A percentile compares a stretch with the other conserved stretches of the same genome.
Conservation (phyloP, 768 basidiomycete genomes). For the Leccinum incarnatum region DNA sequence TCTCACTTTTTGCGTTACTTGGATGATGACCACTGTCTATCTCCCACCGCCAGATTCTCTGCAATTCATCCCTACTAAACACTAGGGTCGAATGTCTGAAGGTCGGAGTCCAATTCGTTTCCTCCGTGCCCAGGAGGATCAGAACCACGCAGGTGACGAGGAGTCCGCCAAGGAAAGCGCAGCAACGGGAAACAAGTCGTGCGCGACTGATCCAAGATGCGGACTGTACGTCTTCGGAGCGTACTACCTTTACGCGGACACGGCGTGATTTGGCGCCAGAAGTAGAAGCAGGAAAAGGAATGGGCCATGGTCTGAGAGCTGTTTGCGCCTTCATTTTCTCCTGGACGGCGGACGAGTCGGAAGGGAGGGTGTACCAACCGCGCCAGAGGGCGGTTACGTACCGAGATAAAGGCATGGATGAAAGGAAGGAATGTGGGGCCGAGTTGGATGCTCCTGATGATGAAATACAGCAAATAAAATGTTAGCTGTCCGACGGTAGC, state of each 20-base stretch:
- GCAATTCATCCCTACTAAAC: conserved; percentile 66
- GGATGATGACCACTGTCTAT: conserved; percentile 88
- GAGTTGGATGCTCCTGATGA: background rate
- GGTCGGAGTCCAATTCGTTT: conserved; percentile 37
- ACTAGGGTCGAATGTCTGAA: conserved; percentile 64
- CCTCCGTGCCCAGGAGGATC: conserved; percentile 43
- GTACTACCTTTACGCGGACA: conserved; percentile 57
- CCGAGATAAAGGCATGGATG: conserved; percentile 6
- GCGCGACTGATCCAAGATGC: conserved; percentile 50
- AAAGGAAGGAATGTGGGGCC: background rate
- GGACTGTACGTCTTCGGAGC: conserved; percentile 39
- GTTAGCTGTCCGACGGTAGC: background rate
- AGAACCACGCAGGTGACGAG: conserved; percentile 45
- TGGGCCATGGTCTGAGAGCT: conserved; percentile 45
- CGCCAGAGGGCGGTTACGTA: conserved; percentile 11
- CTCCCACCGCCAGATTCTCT: conserved; percentile 93
- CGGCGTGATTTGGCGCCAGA: conserved; percentile 51
- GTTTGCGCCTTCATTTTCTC: conserved; percentile 36
- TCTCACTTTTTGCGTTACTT: conserved; percentile 64
- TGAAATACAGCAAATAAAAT: background rate
- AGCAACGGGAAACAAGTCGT: conserved; percentile 51
- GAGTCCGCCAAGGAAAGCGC: conserved; percentile 50
- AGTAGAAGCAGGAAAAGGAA: conserved; percentile 56
- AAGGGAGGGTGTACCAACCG: conserved; percentile 1
- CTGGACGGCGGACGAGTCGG: conserved; percentile 34